Conservation (phyloP, 257 asterid genomes). For the Echites panduratus region DNA sequence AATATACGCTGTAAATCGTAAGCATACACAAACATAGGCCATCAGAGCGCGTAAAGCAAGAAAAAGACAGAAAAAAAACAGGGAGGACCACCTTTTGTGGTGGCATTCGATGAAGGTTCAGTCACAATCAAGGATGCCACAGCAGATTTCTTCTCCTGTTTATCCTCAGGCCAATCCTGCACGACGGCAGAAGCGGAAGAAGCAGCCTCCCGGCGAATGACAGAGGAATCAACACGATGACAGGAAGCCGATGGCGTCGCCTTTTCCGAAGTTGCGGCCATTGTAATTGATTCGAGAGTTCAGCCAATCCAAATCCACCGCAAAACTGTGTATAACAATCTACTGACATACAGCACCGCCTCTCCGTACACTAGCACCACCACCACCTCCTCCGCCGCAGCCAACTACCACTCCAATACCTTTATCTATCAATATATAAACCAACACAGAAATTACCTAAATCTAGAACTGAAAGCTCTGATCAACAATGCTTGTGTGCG, state of each 20-base stretch:
- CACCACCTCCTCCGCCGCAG: background rate
- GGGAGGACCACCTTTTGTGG: slow-evolving; percentile 19
- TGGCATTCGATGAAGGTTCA: slow-evolving; percentile 17
- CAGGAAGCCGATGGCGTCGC: slow-evolving; percentile 22
- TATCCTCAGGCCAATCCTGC: slow-evolving; percentile 22
- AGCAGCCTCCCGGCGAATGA: slow-evolving; percentile 18
- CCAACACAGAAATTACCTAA: background rate
- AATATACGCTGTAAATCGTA: background rate
- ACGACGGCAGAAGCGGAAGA: slow-evolving; percentile 11
- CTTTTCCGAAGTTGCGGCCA: slow-evolving; percentile 36
- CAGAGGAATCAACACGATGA: slow-evolving; percentile 8
- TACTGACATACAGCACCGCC: slow-evolving; percentile 34
- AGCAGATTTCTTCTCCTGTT: slow-evolving; percentile 14
- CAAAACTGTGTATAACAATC: slow-evolving; percentile 15
- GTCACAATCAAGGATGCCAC: slow-evolving; percentile 21
- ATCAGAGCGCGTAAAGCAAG: background rate
- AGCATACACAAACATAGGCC: background rate
- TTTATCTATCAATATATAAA: background rate
- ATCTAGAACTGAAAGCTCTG: slow-evolving; percentile 8
- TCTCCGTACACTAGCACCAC: slow-evolving; percentile 10
- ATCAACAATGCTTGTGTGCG: slow-evolving; percentile 9
- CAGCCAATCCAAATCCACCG: slow-evolving; percentile 27
- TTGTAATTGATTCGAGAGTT: slow-evolving; percentile 30
- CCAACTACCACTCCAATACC: background rate
- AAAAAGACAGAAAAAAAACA: background rate